phyloP scores from a whole-genome alignment of 352 stramenopile genomes.

The Phytophthora cactorum region DNA sequence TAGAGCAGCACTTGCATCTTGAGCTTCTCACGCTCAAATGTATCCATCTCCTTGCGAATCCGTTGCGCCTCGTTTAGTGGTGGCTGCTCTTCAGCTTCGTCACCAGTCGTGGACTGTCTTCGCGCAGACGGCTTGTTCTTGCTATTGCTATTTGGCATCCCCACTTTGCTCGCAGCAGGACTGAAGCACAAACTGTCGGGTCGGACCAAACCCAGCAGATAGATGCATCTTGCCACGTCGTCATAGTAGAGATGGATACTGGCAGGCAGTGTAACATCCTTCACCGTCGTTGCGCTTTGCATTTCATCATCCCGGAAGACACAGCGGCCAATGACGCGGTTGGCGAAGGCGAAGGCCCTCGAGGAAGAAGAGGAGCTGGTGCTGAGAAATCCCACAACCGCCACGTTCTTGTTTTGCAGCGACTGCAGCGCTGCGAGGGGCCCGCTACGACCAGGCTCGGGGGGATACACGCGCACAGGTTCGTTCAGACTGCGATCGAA shows the following conservation, averaged over 20 bases:
- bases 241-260: conserved; percentile 74
- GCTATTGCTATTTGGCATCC: conserved; percentile 10
- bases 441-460: conserved; percentile 24
- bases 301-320: conserved; percentile 51
- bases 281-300: conserved; percentile 31
- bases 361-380: conserved; percentile 40
- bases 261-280: conserved; percentile 31
- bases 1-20: conserved; percentile 77
- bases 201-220: conserved; percentile 56
- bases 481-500: conserved; percentile 47
- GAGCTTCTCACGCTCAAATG: conserved; percentile 54
- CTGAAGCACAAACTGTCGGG: conserved; percentile 48
- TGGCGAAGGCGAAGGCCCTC: conserved; percentile 54
- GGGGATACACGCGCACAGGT: conserved; percentile 71
- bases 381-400: conserved; percentile 60
- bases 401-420: conserved; percentile 48
- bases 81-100: conserved; percentile 20
- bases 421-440: conserved; percentile 40
- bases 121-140: conserved; percentile 14
- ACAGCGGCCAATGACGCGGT: conserved; percentile 64
- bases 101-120: conserved; percentile 9
- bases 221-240: conserved; percentile 48
- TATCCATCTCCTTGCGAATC: conserved; percentile 20
- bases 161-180: conserved; percentile 13
- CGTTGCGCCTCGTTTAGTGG: conserved; percentile 20